Base-by-base conservation (phyloP, 306 rosid species). In the Oxytropis ochrocephala region DNA sequence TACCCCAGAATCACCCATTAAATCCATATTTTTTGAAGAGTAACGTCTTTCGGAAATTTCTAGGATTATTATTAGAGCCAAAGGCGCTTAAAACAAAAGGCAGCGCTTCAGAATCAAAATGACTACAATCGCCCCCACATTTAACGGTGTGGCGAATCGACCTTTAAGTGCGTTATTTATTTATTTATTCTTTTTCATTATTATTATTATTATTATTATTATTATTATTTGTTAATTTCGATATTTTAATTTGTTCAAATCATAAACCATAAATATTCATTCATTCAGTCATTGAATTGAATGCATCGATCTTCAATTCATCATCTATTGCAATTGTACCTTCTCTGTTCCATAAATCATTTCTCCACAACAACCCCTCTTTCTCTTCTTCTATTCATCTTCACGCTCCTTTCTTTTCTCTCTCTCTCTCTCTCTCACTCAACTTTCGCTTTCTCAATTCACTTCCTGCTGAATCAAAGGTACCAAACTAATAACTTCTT, bases 311-410 rank as follows among this genome's bases (percentile, higher is more conserved):
- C 4, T 12, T 73, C 78, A 39, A 2, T 12, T 73, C 78, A 39
- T 83, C 89, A 73, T 81, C 84, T 53, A 43, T 57, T 65, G 67
- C 86, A 55, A 80, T 75, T 17, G 51, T 78, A 66, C 75, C 74
- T 77, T 64, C 62, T 79, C 64, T 69, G 46, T 13, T 54, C 51
- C 36, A 61, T 63, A 73, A 61, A 59, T 67, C 59, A 44, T 68
- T 75, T 79, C 35, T 52, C 59, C 41, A 39, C 64, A 69, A 24
- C 54, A 67, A 58, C 54, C 21, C 18, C 49, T 11, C 41, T 21
- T 64, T 6, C 55, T 36, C 30, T 47, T 36, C 53, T 73, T 62
- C 55, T 36, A 17, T 47, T 36, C 53, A 62, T 62, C 70, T 24
- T 8, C 27, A 29, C 7, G 7, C 38, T 49, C 6, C 13, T 10